Evolutionary conservation across 371 early-diverging fungal genomes (phyloP), one percentile per base, ranked within the genome.

Genomic region (Ordospora colligata): DNA sequence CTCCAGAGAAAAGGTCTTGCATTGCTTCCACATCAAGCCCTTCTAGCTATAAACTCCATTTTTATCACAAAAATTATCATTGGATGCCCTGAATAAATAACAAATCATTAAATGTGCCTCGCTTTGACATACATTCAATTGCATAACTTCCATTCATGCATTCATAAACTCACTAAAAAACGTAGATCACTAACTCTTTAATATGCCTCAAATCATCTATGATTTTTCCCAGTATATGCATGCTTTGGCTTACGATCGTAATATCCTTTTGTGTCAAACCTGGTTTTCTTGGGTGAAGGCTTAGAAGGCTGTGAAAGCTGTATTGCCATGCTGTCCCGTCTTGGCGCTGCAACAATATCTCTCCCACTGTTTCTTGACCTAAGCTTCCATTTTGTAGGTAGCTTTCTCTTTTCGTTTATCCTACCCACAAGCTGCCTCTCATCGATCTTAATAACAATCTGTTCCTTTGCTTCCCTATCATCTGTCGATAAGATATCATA

Each of bases 401-500:
- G 25, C 21, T 51, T 50, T 40, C 69, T 77, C 27, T 32, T 76
- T 43, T 66, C 54, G 0, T 74, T 69, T 21, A 69, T 19, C 14
- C 54, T 71, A 67, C 43, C 54, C 6, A 47, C 52, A 12, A 77
- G 75, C 43, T 64, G 70, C 17, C 66, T 69, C 47, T 77, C 66
- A 53, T 74, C 73, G 8, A 79, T 68, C 23, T 79, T 78, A 25
- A 69, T 66, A 0, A 58, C 44, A 67, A 75, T 75, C 52, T 74
- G 69, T 23, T 75, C 76, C 50, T 73, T 79, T 63, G 74, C 54
- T 44, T 81, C 76, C 40, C 73, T 66, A 47, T 82, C 83, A 42
- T 77, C 75, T 37, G 66, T 54, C 23, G 69, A 66, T 17, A 81
- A 47, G 10, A 80, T 54, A 43, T 79, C 82, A 64, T 81, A 83